phyloP scores from a whole-genome alignment of 768 basidiomycete genomes.

The Auricularia sp. region DNA sequence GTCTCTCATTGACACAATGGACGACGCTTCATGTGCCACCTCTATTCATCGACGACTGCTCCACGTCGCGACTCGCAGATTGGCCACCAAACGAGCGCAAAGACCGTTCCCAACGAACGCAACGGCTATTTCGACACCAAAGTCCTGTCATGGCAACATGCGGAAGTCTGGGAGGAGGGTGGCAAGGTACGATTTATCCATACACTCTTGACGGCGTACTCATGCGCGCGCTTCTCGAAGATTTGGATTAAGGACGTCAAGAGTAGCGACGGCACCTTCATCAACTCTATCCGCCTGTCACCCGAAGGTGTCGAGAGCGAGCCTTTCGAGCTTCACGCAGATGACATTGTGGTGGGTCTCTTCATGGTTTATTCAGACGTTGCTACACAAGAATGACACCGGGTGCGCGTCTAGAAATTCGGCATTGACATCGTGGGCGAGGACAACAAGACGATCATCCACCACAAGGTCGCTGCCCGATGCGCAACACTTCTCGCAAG shows the following conservation, averaged over 20 bases:
- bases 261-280: conserved; percentile 77
- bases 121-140: conserved; percentile 93
- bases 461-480: conserved; percentile 98
- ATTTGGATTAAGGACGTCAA: conserved; percentile 98
- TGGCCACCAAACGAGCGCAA: conserved; percentile 93
- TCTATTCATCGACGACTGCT: background rate
- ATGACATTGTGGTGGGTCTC: conserved; percentile 82
- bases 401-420: conserved; percentile 59
- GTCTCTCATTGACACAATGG: no score
- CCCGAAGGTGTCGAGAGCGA: conserved; percentile 84
- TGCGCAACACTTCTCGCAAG: conserved; percentile 25
- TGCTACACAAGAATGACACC: no score
- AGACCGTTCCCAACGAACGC: conserved; percentile 79
- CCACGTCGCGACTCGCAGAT: conserved; percentile 38
- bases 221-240: conserved; percentile 26
- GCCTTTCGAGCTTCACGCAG: conserved; percentile 86
- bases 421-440: conserved; percentile 99
- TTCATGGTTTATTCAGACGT: no score
- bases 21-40: no score
- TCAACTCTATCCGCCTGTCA: conserved; percentile 88
- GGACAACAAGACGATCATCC: conserved; percentile 95
- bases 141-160: no score
- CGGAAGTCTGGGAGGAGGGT: conserved; percentile 36
- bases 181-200: conserved; percentile 24
- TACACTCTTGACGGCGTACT: background rate